Conservation (phyloP, 202 grass and related monocot species). For the Digitaria exilis region DNA sequence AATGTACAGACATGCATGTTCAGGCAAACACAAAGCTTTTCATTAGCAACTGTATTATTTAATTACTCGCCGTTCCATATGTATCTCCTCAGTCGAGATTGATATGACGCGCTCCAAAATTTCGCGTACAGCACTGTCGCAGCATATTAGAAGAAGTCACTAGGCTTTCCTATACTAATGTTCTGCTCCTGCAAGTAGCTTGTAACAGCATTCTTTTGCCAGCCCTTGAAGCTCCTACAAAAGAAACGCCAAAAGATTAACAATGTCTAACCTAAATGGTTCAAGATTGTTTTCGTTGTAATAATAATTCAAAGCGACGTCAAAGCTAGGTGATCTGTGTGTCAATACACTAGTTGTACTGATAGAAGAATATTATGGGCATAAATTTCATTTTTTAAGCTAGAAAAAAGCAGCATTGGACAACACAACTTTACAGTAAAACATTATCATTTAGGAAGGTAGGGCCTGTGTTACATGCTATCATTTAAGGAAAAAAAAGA, state of each 20-base stretch:
- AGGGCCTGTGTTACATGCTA: no score
- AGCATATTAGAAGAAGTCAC: conserved; percentile 61
- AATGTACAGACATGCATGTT: background rate
- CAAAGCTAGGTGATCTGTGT: background rate
- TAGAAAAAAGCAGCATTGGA: background rate
- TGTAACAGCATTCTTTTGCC: conserved; percentile 85
- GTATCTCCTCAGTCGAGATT: no score
- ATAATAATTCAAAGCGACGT: background rate
- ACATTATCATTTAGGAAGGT: background rate
- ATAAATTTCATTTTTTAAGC: background rate
- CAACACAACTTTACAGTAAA: background rate
- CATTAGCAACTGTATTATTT: background rate
- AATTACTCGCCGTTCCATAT: conserved; percentile 15
- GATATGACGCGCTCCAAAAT: background rate
- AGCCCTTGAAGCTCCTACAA: conserved; percentile 93
- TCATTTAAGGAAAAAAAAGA: background rate
- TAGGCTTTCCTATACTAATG: conserved; percentile 81
- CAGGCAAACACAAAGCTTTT: background rate
- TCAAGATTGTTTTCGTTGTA: background rate
- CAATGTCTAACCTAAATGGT: background rate
- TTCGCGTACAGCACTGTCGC: background rate
- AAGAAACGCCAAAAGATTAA: background rate
- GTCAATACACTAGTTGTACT: background rate
- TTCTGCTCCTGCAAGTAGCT: conserved; percentile 73
- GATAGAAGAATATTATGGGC: background rate